Percentiles rank a stretch among this genome's conserved stretches.
These are phyloP conservation scores for Aureobasidium sp. DNA, from an alignment of 2,329 filamentous ascomycete species.

Conservation along the genomic window DNA sequence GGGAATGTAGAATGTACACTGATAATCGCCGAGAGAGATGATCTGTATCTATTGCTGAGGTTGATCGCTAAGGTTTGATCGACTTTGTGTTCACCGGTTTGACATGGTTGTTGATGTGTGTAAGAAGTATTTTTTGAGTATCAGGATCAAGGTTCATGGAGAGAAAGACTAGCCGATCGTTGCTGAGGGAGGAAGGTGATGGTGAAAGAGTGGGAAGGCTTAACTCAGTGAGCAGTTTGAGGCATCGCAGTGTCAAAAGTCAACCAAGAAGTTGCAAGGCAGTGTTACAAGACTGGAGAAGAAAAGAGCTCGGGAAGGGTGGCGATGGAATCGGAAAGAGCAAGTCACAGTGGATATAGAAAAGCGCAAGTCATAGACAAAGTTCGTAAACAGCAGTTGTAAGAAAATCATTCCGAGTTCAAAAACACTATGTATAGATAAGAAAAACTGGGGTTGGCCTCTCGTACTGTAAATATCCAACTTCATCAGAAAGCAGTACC, in stretches of 20 bases:
- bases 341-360: not conserved
- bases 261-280: not conserved
- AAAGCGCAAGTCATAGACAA: not conserved
- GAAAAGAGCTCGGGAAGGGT: no score
- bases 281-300: no score
- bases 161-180: not conserved
- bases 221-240: no score
- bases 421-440: constrained; percentile 14
- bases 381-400: not conserved
- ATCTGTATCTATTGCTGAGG: no score
- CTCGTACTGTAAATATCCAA: constrained; percentile 1
- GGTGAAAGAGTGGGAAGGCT: not conserved
- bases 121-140: not conserved
- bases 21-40: no score
- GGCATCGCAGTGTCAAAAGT: not conserved
- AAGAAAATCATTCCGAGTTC: not conserved
- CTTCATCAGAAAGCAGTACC: not conserved
- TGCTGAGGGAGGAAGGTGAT: not conserved
- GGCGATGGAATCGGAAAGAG: no score
- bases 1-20: no score
- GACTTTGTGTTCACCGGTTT: no score
- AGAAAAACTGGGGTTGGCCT: not conserved
- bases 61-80: not conserved
- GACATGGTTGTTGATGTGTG: not conserved
- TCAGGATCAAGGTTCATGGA: not conserved